Conservation (phyloP, 2,329 filamentous ascomycete genomes). For the Calonectria pseudoreteaudii region DNA sequence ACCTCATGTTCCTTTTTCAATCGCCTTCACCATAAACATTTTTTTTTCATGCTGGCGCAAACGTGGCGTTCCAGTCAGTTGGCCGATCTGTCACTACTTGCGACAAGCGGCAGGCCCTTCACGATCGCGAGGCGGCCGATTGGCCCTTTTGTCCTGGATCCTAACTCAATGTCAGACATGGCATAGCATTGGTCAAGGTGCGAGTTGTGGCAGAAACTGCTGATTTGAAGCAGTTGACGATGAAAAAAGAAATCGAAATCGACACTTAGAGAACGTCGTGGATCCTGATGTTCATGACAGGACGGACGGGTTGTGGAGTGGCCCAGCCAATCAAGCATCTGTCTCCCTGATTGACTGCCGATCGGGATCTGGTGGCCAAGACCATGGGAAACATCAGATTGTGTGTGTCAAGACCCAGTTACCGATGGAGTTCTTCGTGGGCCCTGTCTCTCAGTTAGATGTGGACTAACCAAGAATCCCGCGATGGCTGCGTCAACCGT, state of each 20-base stretch:
- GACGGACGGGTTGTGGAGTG: neutral
- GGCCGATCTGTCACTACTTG: neutral
- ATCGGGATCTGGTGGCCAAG: neutral
- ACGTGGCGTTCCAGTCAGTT: neutral
- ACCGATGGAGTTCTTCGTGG: neutral
- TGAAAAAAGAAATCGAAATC: neutral
- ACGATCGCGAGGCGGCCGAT: neutral
- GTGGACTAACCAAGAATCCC: neutral
- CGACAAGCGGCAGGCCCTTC: neutral
- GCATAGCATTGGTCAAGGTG: neutral
- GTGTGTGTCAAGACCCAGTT: neutral
- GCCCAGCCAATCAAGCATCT: neutral
- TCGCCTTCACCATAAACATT: neutral
- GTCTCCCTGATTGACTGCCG: neutral
- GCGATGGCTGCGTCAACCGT: neutral
- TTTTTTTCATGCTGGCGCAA: neutral
- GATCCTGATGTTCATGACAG: neutral
- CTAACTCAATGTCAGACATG: neutral
- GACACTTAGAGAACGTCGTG: neutral
- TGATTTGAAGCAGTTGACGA: neutral
- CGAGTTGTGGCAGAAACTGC: neutral
- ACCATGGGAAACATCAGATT: neutral
- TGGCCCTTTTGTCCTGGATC: neutral
- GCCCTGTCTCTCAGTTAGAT: neutral
- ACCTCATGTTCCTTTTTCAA: neutral